Evolutionary conservation across 2,329 filamentous ascomycete species (phyloP).

Genomic region (Pseudogymnoascus sp.): DNA sequence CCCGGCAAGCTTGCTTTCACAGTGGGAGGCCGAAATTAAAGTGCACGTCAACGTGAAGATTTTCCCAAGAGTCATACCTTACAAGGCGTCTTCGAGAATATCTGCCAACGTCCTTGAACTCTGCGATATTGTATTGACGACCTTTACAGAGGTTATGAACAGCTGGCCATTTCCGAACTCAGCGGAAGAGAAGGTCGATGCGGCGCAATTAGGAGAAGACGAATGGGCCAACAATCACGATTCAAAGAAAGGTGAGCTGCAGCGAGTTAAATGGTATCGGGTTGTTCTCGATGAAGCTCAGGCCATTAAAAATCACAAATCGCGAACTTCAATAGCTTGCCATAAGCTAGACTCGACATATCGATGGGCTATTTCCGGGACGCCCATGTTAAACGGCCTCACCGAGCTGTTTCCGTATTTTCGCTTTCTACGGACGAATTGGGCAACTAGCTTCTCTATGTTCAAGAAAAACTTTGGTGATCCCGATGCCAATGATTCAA

Average conservation of each 20-base stretch:
- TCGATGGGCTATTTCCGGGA: constrained; percentile 29
- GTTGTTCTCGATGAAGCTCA: constrained; percentile 53
- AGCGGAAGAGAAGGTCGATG: constrained; percentile 84
- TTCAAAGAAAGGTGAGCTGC: constrained; percentile 41
- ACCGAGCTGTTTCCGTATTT: constrained; percentile 26
- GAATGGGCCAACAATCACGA: constrained; percentile 89
- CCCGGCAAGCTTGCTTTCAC: constrained; percentile 22
- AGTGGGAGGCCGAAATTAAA: constrained; percentile 26
- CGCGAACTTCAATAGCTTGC: constrained; percentile 37
- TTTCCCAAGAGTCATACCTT: constrained; percentile 22
- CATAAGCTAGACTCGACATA: constrained; percentile 27
- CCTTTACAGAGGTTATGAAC: constrained; percentile 32
- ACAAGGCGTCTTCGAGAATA: constrained; percentile 15
- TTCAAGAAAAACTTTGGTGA: constrained; percentile 27
- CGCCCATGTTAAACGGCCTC: constrained; percentile 22
- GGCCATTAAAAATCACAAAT: constrained; percentile 42
- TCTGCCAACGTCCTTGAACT: constrained; percentile 14
- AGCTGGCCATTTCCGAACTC: constrained; percentile 80
- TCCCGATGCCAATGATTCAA: constrained; percentile 16
- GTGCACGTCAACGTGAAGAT: constrained; percentile 16
- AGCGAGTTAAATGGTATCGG: constrained; percentile 39
- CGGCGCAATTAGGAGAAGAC: constrained; percentile 94
- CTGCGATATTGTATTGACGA: constrained; percentile 24
- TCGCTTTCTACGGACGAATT: constrained; percentile 20
- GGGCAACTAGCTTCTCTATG: not conserved